A percentile compares a stretch with the other conserved stretches of the same genome.
These are phyloP conservation scores for Collariella sp. DNA, from an alignment of 495 filamentous ascomycete genomes.

Conservation along the genomic window DNA sequence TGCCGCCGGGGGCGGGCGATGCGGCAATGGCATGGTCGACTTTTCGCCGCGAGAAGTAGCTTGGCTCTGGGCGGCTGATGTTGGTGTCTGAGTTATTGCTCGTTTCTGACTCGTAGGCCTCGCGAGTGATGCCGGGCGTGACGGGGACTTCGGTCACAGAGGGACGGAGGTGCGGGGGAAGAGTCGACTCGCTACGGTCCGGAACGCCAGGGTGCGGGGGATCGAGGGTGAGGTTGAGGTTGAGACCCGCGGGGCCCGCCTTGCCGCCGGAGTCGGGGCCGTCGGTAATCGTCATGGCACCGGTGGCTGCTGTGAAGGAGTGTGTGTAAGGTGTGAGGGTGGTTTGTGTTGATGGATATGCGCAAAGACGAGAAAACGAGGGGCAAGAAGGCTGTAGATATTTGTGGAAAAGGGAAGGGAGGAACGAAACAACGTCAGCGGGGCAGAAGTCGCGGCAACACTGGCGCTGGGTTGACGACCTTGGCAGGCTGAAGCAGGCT, in stretches of 20 bases:
- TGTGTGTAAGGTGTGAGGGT: neutral
- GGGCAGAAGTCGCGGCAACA: slow-evolving; percentile 5
- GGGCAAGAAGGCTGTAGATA: neutral
- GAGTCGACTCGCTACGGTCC: slow-evolving; percentile 20
- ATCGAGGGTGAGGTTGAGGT: neutral
- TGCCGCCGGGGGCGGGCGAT: slow-evolving; percentile 14
- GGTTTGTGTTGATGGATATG: neutral
- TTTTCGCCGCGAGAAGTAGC: slow-evolving; percentile 35
- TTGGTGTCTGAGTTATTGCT: slow-evolving; percentile 6
- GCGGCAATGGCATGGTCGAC: slow-evolving; percentile 21
- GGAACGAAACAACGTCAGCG: slow-evolving; percentile 10
- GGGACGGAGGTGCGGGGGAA: slow-evolving; percentile 28
- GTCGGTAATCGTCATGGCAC: slow-evolving; percentile 4
- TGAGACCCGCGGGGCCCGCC: neutral
- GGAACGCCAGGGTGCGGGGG: slow-evolving; percentile 1
- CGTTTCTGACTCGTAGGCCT: slow-evolving; percentile 27
- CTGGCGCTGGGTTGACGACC: neutral
- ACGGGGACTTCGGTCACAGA: slow-evolving; percentile 36
- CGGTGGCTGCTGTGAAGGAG: neutral
- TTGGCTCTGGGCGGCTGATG: slow-evolving; percentile 9
- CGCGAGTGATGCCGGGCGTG: slow-evolving; percentile 39
- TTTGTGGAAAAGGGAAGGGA: neutral
- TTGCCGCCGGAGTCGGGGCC: slow-evolving; percentile 1
- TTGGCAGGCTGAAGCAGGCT: slow-evolving; percentile 14
- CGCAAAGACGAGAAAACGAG: neutral